phyloP scores from a whole-genome alignment of 1,284 basidiomycete species.

The Ustilago sp. region DNA sequence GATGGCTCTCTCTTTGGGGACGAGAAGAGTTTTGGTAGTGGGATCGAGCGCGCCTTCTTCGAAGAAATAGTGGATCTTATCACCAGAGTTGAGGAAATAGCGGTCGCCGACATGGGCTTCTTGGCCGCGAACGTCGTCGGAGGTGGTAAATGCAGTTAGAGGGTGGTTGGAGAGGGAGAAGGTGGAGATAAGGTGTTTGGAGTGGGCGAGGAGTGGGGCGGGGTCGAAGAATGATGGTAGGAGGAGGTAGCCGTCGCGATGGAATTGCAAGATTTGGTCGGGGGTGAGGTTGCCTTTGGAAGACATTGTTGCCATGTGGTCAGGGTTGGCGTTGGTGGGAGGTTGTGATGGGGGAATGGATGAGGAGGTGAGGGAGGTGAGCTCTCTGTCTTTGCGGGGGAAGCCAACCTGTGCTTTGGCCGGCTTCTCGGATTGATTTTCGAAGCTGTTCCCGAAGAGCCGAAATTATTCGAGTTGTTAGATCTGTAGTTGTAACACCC shows the following conservation, averaged over 20 bases:
- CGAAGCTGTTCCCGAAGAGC: constrained; percentile 14
- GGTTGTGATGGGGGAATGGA: background rate
- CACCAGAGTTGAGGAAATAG: constrained; percentile 89
- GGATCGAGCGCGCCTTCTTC: constrained; percentile 78
- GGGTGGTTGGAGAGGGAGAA: constrained; percentile 85
- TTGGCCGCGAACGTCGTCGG: constrained; percentile 62
- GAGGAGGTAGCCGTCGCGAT: constrained; percentile 77
- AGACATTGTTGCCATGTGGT: background rate
- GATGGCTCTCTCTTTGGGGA: constrained; percentile 39
- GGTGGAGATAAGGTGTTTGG: constrained; percentile 79
- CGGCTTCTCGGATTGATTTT: constrained; percentile 21
- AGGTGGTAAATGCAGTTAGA: constrained; percentile 87
- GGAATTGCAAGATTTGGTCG: constrained; percentile 53
- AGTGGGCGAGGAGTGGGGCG: constrained; percentile 75
- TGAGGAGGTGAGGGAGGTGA: background rate
- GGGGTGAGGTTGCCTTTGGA: constrained; percentile 32
- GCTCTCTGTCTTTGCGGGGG: background rate
- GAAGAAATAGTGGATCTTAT: constrained; percentile 82
- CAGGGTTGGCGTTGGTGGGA: background rate
- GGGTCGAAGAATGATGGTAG: constrained; percentile 82
- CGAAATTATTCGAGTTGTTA: background rate
- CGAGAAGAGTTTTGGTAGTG: constrained; percentile 48
- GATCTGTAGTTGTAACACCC: background rate
- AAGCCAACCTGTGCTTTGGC: background rate
- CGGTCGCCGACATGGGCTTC: constrained; percentile 76